Evolutionary conservation across 208 protist species (phyloP).

Genomic region (Strigomonas culicis): DNA sequence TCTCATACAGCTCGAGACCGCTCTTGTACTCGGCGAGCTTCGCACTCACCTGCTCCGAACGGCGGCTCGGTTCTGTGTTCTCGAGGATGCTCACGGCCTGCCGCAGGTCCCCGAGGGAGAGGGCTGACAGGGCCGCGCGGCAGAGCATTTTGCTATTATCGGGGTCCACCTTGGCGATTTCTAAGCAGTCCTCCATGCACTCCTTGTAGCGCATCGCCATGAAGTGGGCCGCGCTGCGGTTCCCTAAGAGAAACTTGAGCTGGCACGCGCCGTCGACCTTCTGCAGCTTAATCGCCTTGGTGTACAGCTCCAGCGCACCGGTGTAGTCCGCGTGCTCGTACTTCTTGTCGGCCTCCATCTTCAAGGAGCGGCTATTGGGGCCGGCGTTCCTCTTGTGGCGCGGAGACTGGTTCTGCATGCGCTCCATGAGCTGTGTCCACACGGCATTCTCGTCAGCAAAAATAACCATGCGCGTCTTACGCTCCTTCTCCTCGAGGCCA

Average conservation of each 20-base stretch:
- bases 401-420: neutral
- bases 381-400: slow-evolving; percentile 7
- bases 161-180: slow-evolving; percentile 67
- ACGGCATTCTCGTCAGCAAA: neutral
- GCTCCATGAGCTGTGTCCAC: neutral
- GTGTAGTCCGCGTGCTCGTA: slow-evolving; percentile 85
- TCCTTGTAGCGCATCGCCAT: slow-evolving; percentile 82
- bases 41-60: neutral
- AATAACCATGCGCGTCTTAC: neutral
- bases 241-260: slow-evolving; percentile 72
- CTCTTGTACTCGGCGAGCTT: slow-evolving; percentile 56
- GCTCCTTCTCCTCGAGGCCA: neutral
- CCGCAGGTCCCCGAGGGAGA: slow-evolving; percentile 75
- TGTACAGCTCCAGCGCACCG: slow-evolving; percentile 79
- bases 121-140: slow-evolving; percentile 70
- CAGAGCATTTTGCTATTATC: slow-evolving; percentile 63
- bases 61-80: slow-evolving; percentile 12
- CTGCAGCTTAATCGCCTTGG: slow-evolving; percentile 73
- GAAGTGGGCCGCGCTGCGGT: slow-evolving; percentile 85
- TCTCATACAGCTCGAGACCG: slow-evolving; percentile 51
- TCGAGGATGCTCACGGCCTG: slow-evolving; percentile 55
- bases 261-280: slow-evolving; percentile 50
- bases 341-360: slow-evolving; percentile 78
- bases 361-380: slow-evolving; percentile 56
- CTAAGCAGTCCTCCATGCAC: slow-evolving; percentile 79